Percentiles rank a stretch among this genome's conserved stretches.
Evolutionary conservation across 768 basidiomycete species (phyloP).

Genomic region (Rhizopogon salebrosus): DNA sequence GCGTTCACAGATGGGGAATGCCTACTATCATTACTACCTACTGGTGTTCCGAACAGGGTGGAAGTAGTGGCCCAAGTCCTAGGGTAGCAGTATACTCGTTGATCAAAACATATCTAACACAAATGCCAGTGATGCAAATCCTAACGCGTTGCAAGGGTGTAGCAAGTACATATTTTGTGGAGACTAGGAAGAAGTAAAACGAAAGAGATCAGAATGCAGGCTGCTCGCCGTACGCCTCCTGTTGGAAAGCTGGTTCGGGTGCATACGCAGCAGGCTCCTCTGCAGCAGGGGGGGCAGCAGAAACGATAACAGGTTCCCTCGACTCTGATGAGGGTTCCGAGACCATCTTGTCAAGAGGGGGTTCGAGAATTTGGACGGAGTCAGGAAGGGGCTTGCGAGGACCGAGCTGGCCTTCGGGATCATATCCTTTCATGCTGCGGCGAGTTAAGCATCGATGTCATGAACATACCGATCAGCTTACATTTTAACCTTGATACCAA

Average conservation of each 20-base stretch:
- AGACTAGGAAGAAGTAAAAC: neutral
- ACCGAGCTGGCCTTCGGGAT: constrained; percentile 86
- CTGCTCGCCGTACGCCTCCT: constrained; percentile 43
- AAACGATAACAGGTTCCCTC: constrained; percentile 55
- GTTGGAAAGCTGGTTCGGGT: constrained; percentile 30
- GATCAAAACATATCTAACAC: neutral
- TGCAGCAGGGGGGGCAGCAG: constrained; percentile 43
- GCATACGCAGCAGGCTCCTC: constrained; percentile 42
- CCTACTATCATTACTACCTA: constrained; percentile 30
- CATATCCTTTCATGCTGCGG: constrained; percentile 90
- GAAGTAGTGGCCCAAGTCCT: constrained; percentile 38
- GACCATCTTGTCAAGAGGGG: constrained; percentile 85
- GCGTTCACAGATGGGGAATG: neutral
- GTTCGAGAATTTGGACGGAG: constrained; percentile 85
- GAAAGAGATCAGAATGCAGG: constrained; percentile 50
- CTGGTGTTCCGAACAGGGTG: constrained; percentile 33
- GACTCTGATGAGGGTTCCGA: constrained; percentile 89
- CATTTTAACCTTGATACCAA: constrained; percentile 99
- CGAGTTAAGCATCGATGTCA: constrained; percentile 9
- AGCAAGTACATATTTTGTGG: neutral
- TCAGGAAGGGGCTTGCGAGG: constrained; percentile 95
- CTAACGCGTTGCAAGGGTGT: neutral
- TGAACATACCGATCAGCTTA: constrained; percentile 30
- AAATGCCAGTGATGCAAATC: neutral
- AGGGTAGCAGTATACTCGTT: neutral